These are phyloP conservation scores for Saccharomycopsis phalli DNA, from an alignment of 1,139 yeast genomes.

Conservation along the genomic window DNA sequence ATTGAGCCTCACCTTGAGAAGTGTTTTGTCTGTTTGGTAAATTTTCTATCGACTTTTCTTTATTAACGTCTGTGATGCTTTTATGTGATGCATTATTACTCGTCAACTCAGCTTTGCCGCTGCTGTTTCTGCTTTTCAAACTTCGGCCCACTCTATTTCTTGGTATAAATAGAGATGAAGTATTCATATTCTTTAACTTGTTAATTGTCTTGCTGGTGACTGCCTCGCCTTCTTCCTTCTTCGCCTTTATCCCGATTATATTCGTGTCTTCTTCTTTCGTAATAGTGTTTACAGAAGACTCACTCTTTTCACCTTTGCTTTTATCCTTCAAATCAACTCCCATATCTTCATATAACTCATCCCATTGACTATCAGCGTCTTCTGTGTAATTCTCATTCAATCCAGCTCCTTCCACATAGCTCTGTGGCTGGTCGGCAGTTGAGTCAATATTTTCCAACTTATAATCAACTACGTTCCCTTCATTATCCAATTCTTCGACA, in stretches of 20 bases:
- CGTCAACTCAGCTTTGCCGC: too few species aligned
- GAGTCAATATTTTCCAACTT: slow-evolving; percentile 15
- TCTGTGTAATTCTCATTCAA: too few species aligned
- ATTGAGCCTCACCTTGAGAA: background rate
- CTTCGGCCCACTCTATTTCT: too few species aligned
- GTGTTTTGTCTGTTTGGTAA: too few species aligned
- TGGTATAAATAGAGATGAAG: slow-evolving; percentile 7
- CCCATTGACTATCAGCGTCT: slow-evolving; percentile 8
- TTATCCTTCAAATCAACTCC: background rate
- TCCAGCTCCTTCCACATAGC: too few species aligned
- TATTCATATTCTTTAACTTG: slow-evolving; percentile 4
- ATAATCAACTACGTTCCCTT: slow-evolving; percentile 17
- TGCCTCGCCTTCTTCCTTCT: background rate
- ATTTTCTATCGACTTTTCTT: too few species aligned
- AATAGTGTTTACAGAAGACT: background rate
- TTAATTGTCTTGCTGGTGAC: slow-evolving; percentile 2
- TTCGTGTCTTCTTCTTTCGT: too few species aligned
- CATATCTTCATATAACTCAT: slow-evolving; percentile 15
- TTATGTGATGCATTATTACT: too few species aligned
- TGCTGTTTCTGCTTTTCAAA: too few species aligned
- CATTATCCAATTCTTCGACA: slow-evolving; percentile 17
- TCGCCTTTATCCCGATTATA: too few species aligned
- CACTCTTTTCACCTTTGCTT: background rate
- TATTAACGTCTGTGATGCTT: too few species aligned
- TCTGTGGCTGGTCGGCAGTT: too few species aligned